phyloP scores from a whole-genome alignment of 495 filamentous ascomycete genomes.

The Aspergillus carlsbadensis region DNA sequence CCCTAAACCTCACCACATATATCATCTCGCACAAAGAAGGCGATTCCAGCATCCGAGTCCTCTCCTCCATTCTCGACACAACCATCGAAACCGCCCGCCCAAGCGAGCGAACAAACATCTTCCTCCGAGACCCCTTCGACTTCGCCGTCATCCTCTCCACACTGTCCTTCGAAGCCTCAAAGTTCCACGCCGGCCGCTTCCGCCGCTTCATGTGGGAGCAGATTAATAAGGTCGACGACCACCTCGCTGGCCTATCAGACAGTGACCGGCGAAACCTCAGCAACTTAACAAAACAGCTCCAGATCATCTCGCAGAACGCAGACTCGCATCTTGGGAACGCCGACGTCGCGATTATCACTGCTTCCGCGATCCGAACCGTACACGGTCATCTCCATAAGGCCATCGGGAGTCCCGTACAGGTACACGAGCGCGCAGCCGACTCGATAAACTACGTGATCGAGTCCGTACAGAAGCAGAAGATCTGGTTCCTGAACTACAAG shows the following conservation, averaged over 20 bases:
- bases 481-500: constrained; percentile 6
- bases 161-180: constrained; percentile 1
- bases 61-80: background rate
- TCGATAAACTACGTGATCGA: background rate
- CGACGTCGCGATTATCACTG: background rate
- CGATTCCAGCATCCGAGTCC: background rate
- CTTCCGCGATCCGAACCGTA: background rate
- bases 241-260: background rate
- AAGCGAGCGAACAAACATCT: background rate
- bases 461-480: background rate
- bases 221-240: constrained; percentile 5
- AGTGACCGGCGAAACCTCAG: background rate
- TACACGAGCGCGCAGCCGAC: background rate
- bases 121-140: background rate
- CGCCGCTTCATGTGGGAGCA: background rate
- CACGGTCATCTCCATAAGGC: background rate
- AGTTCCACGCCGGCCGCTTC: background rate
- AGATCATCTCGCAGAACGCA: background rate
- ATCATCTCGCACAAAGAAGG: background rate
- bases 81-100: background rate
- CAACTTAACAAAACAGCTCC: background rate
- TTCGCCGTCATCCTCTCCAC: background rate
- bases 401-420: background rate
- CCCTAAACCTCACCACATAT: background rate
- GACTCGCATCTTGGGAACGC: background rate